Conservation (phyloP, 164 flowering plant genomes). For the Magnolia kwangsiensis region DNA sequence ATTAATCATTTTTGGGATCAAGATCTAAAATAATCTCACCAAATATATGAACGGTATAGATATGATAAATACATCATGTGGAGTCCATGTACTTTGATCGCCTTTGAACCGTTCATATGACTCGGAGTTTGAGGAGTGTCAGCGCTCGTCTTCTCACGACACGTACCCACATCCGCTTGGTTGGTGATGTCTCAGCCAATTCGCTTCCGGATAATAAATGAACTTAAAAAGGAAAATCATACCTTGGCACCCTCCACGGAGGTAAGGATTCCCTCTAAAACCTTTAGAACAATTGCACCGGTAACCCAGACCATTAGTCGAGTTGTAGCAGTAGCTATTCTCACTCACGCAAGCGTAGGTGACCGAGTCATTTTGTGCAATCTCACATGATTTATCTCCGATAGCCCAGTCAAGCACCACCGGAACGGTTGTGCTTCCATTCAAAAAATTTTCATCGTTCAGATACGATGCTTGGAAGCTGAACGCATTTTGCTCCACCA, state of each 20-base stretch:
- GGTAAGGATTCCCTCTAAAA: conserved; percentile 21
- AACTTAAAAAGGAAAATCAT: too few species aligned
- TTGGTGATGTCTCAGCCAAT: too few species aligned
- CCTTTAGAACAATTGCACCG: conserved; percentile 11
- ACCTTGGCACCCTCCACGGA: conserved; percentile 21
- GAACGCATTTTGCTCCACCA: conserved; percentile 21
- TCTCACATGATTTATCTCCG: conserved; percentile 22
- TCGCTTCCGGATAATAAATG: too few species aligned
- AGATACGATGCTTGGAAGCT: conserved; percentile 8
- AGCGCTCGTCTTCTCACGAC: too few species aligned
- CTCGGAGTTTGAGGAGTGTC: too few species aligned
- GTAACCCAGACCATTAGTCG: conserved; percentile 12
- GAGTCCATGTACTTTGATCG: too few species aligned
- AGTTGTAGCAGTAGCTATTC: background rate
- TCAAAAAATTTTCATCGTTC: background rate
- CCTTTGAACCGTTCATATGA: too few species aligned
- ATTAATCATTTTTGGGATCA: too few species aligned
- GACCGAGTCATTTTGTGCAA: conserved; percentile 11
- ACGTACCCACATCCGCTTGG: too few species aligned
- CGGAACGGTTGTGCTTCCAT: conserved; percentile 9
- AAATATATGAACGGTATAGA: too few species aligned
- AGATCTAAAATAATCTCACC: too few species aligned
- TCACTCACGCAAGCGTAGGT: conserved; percentile 8
- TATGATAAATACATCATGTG: too few species aligned
- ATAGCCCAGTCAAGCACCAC: conserved; percentile 38